Percentiles rank a stretch among this genome's conserved stretches.
These are phyloP conservation scores for Collybia mongolica DNA, from an alignment of 768 basidiomycete species.

Conservation along the genomic window DNA sequence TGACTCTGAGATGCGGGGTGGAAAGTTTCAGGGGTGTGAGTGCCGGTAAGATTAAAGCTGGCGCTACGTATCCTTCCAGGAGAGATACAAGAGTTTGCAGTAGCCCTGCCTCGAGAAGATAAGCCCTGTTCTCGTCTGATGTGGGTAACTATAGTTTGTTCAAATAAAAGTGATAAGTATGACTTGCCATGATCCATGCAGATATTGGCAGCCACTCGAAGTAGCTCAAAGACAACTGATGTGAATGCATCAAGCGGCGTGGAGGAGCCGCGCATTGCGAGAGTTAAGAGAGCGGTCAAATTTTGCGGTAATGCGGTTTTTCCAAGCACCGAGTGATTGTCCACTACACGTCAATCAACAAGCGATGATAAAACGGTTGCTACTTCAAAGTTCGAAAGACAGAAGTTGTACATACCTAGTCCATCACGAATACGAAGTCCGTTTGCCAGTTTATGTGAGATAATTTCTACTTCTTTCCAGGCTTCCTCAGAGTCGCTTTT, in stretches of 20 bases:
- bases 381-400: background rate
- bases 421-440: constrained; percentile 55
- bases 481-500: constrained; percentile 27
- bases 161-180: background rate
- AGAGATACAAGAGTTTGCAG: constrained; percentile 66
- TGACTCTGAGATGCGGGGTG: constrained; percentile 63
- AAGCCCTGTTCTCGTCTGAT: constrained; percentile 73
- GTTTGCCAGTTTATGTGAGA: constrained; percentile 61
- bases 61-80: constrained; percentile 62
- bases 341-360: constrained; percentile 41
- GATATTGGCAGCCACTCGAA: constrained; percentile 79
- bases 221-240: constrained; percentile 59
- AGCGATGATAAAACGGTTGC: constrained; percentile 7
- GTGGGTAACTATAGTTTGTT: constrained; percentile 4
- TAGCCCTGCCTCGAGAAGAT: constrained; percentile 67
- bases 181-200: constrained; percentile 79
- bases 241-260: constrained; percentile 46
- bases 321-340: constrained; percentile 71
- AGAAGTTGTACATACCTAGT: constrained; percentile 36
- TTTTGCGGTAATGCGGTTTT: constrained; percentile 62
- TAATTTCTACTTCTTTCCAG: constrained; percentile 54
- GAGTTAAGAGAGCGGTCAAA: constrained; percentile 57
- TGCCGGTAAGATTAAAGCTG: constrained; percentile 33
- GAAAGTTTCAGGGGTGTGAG: constrained; percentile 42
- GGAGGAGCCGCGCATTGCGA: constrained; percentile 48